phyloP scores from a whole-genome alignment of 2,329 filamentous ascomycete genomes.

The Neofusicoccum sp. region DNA sequence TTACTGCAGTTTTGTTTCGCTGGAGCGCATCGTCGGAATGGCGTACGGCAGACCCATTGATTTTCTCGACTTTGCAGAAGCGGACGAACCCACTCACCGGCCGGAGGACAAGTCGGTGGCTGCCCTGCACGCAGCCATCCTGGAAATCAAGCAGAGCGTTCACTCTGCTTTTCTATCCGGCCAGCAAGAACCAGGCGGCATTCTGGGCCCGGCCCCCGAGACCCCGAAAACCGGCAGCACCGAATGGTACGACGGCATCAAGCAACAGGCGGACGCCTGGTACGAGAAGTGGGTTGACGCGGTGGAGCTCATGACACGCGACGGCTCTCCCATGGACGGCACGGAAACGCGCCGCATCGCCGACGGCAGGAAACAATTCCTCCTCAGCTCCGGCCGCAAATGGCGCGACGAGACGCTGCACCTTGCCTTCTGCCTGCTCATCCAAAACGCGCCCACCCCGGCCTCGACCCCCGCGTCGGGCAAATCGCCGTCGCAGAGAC shows the following conservation, averaged over 20 bases:
- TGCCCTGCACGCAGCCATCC: background rate
- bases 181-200: background rate
- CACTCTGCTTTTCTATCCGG: constrained; percentile 7
- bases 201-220: background rate
- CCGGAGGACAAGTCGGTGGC: constrained; percentile 1
- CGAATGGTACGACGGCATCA: constrained; percentile 15
- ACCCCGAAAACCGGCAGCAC: background rate
- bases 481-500: background rate
- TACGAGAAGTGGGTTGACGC: constrained; percentile 1
- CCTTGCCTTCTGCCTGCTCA: constrained; percentile 8
- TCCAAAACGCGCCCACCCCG: background rate
- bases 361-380: background rate
- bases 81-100: constrained; percentile 2
- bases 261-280: background rate
- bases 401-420: constrained; percentile 17
- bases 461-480: background rate
- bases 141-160: background rate
- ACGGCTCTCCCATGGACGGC: background rate
- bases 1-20: constrained; percentile 10
- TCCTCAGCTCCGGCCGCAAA: constrained; percentile 8
- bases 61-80: constrained; percentile 15
- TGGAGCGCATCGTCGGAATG: constrained; percentile 13
- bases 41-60: constrained; percentile 14
- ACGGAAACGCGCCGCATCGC: background rate
- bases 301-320: background rate